phyloP scores from a whole-genome alignment of 1,284 basidiomycete species.

The Ustilago esculenta region DNA sequence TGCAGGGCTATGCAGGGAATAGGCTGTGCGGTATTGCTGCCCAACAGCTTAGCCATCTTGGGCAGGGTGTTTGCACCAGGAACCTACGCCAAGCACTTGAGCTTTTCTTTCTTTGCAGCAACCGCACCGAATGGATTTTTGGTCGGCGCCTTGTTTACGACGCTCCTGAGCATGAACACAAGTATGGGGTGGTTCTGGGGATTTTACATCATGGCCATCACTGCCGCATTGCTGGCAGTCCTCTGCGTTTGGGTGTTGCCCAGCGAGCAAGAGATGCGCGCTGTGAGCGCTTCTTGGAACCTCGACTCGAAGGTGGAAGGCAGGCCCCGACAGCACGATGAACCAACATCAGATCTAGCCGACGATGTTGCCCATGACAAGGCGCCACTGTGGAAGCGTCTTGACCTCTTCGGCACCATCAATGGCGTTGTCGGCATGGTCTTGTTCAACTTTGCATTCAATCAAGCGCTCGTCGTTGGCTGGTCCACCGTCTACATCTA shows the following conservation, averaged over 20 bases:
- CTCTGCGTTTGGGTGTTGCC: conserved; percentile 36
- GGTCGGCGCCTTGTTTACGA: conserved; percentile 44
- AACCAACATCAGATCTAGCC: neutral
- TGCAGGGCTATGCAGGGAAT: conserved; percentile 55
- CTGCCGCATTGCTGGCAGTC: conserved; percentile 19
- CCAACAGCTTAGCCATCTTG: conserved; percentile 53
- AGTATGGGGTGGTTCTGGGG: conserved; percentile 46
- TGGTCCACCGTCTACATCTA: conserved; percentile 51
- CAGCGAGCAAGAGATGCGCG: conserved; percentile 32
- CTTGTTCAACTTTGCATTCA: conserved; percentile 56
- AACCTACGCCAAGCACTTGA: conserved; percentile 38
- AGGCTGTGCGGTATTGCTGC: conserved; percentile 48
- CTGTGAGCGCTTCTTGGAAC: conserved; percentile 28
- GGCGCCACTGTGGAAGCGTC: conserved; percentile 17
- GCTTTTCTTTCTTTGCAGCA: conserved; percentile 49
- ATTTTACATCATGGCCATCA: conserved; percentile 52
- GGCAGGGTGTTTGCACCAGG: conserved; percentile 44
- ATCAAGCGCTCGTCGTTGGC: conserved; percentile 55
- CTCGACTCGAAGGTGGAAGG: neutral
- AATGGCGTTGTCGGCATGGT: conserved; percentile 47
- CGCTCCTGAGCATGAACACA: conserved; percentile 23
- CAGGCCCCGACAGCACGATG: neutral
- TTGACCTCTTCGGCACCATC: conserved; percentile 49
- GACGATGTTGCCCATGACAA: neutral
- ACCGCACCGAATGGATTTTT: conserved; percentile 57